Conservation (phyloP, 495 filamentous ascomycete species). For the Podospora sp. region DNA sequence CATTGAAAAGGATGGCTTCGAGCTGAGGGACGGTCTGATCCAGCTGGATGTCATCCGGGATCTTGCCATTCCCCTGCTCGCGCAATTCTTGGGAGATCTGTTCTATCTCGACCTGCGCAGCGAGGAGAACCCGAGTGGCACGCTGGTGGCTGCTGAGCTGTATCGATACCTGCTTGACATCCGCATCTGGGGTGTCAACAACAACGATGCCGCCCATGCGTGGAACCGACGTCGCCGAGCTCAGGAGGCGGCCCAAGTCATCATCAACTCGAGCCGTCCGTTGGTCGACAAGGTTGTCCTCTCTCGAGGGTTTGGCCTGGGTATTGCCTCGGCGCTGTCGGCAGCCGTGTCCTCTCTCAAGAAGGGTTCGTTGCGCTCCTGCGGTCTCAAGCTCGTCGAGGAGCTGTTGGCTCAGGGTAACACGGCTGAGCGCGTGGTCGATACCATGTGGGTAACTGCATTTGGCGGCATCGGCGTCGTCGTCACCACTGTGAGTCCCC, state of each 20-base stretch:
- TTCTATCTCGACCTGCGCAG: slow-evolving; percentile 67
- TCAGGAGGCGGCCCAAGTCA: slow-evolving; percentile 31
- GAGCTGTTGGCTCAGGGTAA: slow-evolving; percentile 30
- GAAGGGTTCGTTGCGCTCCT: slow-evolving; percentile 31
- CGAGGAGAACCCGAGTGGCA: slow-evolving; percentile 58
- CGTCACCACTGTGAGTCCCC: slow-evolving; percentile 28
- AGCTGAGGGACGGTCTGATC: slow-evolving; percentile 53
- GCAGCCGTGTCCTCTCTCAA: slow-evolving; percentile 22
- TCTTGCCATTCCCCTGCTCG: slow-evolving; percentile 56
- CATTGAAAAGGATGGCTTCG: slow-evolving; percentile 61
- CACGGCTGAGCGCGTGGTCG: slow-evolving; percentile 35
- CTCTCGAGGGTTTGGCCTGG: slow-evolving; percentile 17
- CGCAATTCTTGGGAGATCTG: slow-evolving; percentile 46
- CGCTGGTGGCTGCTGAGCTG: slow-evolving; percentile 61
- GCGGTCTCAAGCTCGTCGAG: slow-evolving; percentile 34
- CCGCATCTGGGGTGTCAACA: slow-evolving; percentile 66
- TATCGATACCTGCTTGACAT: slow-evolving; percentile 62
- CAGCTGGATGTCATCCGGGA: slow-evolving; percentile 75
- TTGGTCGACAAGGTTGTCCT: slow-evolving; percentile 32
- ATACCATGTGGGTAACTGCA: slow-evolving; percentile 38
- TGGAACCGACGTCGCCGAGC: slow-evolving; percentile 63
- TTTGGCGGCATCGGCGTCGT: slow-evolving; percentile 44
- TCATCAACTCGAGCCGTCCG: slow-evolving; percentile 33
- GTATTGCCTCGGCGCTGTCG: slow-evolving; percentile 19
- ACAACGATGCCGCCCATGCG: slow-evolving; percentile 64